A percentile compares a stretch with the other conserved stretches of the same genome.
phyloP scores from a whole-genome alignment of 768 basidiomycete species.

The Phylloporus arenicola region DNA sequence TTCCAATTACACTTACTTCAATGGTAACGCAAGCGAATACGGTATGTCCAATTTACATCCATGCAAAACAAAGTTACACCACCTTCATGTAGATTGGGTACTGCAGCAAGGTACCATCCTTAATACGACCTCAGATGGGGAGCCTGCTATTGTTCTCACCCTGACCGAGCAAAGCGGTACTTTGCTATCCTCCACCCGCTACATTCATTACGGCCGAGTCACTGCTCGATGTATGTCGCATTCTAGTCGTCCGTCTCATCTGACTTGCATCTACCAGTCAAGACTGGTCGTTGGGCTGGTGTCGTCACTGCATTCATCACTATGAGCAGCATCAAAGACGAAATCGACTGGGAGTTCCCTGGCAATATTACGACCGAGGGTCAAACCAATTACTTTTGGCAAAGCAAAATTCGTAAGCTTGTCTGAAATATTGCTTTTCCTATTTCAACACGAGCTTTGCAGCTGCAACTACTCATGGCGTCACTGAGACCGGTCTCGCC shows the following conservation, averaged over 20 bases:
- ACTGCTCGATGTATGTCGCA: conserved; percentile 49
- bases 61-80: background rate
- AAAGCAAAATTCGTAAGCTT: conserved; percentile 58
- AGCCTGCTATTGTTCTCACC: conserved; percentile 59
- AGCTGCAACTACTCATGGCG: conserved; percentile 48
- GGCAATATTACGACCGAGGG: conserved; percentile 55
- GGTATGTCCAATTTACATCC: conserved; percentile 33
- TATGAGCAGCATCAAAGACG: conserved; percentile 80
- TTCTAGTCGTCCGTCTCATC: background rate
- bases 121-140: conserved; percentile 52
- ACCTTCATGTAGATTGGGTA: conserved; percentile 52
- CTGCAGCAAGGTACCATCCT: conserved; percentile 62
- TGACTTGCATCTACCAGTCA: conserved; percentile 42
- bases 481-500: conserved; percentile 40
- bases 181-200: conserved; percentile 71
- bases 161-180: conserved; percentile 73
- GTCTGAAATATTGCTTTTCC: background rate
- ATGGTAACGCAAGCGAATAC: conserved; percentile 70
- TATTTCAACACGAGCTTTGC: conserved; percentile 1
- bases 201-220: conserved; percentile 76
- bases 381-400: conserved; percentile 82
- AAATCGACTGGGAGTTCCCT: conserved; percentile 86
- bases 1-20: conserved; percentile 57
- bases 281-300: conserved; percentile 74
- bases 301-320: conserved; percentile 83